Evolutionary conservation across 257 asterid species (phyloP), one percentile per base, ranked within the genome.

Genomic region (Haberlea rhodopensis): DNA sequence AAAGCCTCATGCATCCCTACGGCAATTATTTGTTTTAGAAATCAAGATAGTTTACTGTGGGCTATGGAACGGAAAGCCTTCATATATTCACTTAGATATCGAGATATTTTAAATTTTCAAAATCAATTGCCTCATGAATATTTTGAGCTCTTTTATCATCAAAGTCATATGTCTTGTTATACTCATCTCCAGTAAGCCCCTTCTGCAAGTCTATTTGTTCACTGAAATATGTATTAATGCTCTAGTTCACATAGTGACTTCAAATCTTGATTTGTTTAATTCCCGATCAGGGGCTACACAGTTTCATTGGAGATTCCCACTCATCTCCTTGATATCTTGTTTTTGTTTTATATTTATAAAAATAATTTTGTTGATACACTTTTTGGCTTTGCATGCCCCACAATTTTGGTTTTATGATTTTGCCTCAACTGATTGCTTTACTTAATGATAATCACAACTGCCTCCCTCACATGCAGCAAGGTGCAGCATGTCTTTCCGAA

Each of bases 401-500:
- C 46, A 27, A n/a, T n/a, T 6, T 8, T 61, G 60, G 8, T 49
- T 61, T n/a, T 13, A 31, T 57, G 49, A 59, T 53, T 34, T 66
- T 43, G 45, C 53, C 31, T 52, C 26, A n/a, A 37, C 61, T n/a
- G n/a, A n/a, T n/a, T n/a, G n/a, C n/a, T n/a, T 75, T 68, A 63
- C 48, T 56, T 68, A 32, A 15, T n/a, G n/a, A 9, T 72, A 53
- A 52, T 31, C 43, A 24, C 21, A 51, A 68, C 62, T 71, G 66
- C 25, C 64, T 66, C 62, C 25, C 19, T 53, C 67, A 72, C 78
- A 62, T 78, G 84, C 96, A 94, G 99, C 99, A 88, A 82, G 96
- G 89, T 26, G 79, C 95, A 66, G 46, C 84, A 60, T 82, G 82
- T 74, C 95, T 94, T 16, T 77, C 97, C 46, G 96, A 88, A 49